These are phyloP conservation scores for Tricharina praecox DNA, from an alignment of 495 filamentous ascomycete species.

Conservation along the genomic window DNA sequence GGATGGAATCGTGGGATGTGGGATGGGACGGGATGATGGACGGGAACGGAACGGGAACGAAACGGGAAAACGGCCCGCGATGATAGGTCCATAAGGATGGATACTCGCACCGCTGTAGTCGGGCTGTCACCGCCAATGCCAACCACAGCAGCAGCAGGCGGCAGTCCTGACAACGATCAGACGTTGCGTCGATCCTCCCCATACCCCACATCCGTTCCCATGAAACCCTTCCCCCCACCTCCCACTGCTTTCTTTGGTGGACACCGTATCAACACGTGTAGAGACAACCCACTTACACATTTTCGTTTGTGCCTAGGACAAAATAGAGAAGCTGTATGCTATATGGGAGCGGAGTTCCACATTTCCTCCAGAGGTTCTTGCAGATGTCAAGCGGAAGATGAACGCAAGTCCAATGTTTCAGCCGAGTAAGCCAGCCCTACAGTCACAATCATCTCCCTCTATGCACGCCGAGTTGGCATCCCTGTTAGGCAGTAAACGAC, in stretches of 20 bases:
- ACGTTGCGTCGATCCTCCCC: no score
- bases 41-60: no score
- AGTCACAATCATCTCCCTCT: constrained; percentile 8
- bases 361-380: constrained; percentile 68
- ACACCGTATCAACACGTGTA: constrained; percentile 15
- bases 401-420: constrained; percentile 41
- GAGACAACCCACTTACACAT: constrained; percentile 28
- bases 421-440: constrained; percentile 32
- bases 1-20: not conserved
- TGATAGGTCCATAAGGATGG: not conserved
- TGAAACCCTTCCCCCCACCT: constrained; percentile 1
- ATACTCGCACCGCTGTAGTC: constrained; percentile 1
- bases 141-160: not conserved
- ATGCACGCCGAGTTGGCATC: not conserved
- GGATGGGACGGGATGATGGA: no score
- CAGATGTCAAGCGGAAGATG: constrained; percentile 71
- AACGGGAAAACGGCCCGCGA: not conserved
- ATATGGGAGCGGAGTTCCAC: constrained; percentile 95
- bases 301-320: constrained; percentile 53
- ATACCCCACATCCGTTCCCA: no score
- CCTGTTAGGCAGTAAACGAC: constrained; percentile 3
- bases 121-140: not conserved
- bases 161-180: not conserved
- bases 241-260: constrained; percentile 2
- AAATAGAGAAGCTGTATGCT: constrained; percentile 86